Percentiles rank a stretch among this genome's conserved stretches.
Conservation (phyloP, 805 yeast genomes). For the Kazachstania bromeliacearum region DNA sequence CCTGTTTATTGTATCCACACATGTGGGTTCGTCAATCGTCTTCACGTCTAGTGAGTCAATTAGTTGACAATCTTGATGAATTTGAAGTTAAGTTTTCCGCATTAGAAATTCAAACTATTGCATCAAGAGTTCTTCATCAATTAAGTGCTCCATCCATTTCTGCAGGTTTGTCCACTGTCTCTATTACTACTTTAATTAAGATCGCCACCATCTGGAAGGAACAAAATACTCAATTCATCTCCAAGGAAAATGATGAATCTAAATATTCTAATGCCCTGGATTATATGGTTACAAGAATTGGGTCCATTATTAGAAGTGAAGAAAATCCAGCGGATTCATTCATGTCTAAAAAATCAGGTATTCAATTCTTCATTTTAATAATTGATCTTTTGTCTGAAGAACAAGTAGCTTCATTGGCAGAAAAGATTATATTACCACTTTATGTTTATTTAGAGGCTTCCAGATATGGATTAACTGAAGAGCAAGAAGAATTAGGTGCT, state of each 20-base stretch:
- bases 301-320: conserved; percentile 60
- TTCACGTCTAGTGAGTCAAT: conserved; percentile 45
- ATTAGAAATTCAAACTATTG: conserved; percentile 55
- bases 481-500: conserved; percentile 42
- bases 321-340: conserved; percentile 43
- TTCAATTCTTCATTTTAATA: conserved; percentile 62
- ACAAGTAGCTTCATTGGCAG: conserved; percentile 35
- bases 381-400: conserved; percentile 40
- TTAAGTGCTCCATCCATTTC: conserved; percentile 69
- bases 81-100: conserved; percentile 30
- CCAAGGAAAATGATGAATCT: conserved; percentile 20
- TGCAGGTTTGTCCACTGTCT: conserved; percentile 51
- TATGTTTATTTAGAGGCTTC: conserved; percentile 39
- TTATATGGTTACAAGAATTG: conserved; percentile 45
- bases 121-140: conserved; percentile 63
- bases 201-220: conserved; percentile 56
- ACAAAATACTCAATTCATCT: conserved; percentile 31
- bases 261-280: conserved; percentile 22
- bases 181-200: conserved; percentile 55
- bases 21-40: conserved; percentile 78
- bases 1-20: conserved; percentile 70
- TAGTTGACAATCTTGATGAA: conserved; percentile 36
- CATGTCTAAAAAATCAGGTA: conserved; percentile 55
- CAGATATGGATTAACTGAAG: conserved; percentile 24
- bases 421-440: conserved; percentile 46